A percentile compares a stretch with the other conserved stretches of the same genome.
phyloP scores from a whole-genome alignment of 257 asterid genomes.

The Knoxia roxburghii region DNA sequence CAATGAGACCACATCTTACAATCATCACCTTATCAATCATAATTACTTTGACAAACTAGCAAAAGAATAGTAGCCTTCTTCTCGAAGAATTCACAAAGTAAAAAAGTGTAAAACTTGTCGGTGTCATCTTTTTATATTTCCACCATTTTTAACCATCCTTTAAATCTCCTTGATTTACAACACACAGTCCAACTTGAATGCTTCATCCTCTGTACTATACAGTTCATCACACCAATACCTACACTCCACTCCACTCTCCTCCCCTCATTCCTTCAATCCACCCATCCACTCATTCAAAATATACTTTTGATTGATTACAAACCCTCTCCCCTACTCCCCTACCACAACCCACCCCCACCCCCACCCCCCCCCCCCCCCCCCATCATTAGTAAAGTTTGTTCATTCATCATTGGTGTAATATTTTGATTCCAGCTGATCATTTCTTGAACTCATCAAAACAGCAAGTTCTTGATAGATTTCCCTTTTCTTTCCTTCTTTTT shows the following conservation, averaged over 20 bases:
- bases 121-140: slow-evolving; percentile 21
- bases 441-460: not conserved
- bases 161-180: not conserved
- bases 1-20: no score
- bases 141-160: slow-evolving; percentile 8
- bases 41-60: not conserved
- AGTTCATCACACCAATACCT: slow-evolving; percentile 9
- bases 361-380: no score
- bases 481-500: no score
- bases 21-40: no score
- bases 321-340: not conserved
- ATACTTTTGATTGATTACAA: not conserved
- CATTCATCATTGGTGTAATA: not conserved
- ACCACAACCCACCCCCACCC: not conserved
- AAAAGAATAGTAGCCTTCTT: not conserved
- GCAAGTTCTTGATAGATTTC: not conserved
- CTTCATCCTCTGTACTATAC: no score
- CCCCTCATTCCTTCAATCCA: not conserved
- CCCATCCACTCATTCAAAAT: not conserved
- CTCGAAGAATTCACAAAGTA: not conserved
- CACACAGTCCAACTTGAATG: no score
- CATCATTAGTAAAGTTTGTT: no score
- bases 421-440: not conserved
- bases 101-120: slow-evolving; percentile 27
- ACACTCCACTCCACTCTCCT: not conserved